Base-by-base conservation (phyloP, 2,329 filamentous ascomycete genomes). In the Fusarium luffae region DNA sequence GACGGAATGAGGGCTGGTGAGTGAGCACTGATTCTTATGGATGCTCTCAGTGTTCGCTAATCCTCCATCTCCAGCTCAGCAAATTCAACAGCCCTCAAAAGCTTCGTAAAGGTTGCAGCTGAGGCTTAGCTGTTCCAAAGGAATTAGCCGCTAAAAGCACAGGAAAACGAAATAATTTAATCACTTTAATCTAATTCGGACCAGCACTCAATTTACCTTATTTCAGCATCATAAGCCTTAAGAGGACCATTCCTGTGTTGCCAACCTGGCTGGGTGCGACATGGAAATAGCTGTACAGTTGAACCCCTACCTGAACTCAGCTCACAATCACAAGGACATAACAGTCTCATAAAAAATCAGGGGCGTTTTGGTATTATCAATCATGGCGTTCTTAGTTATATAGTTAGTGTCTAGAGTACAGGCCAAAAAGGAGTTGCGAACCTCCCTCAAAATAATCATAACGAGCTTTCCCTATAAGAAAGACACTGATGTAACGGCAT, bases 321-420 rank as follows among this genome's bases (percentile, higher is more conserved):
- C 11, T 50, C 30, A 9, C 32, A n/a, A 14, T 51, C 9, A 16
- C 12, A 14, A 9, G 4, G 23, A 21, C 25, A 19, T 9, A n/a
- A 12, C 21, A 52, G 8, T n/a, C 6, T 52, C 34, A 41, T 9
- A 1, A 9, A 14, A 13, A 28, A 21, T 19, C 32, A 8, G 49
- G 48, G 23, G 32, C 49, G 49, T 51, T 52, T 41, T 52, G 23
- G 49, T 52, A 42, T 52, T 70, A 55, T 59, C 40, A 69, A 64
- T 64, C 49, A 55, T 61, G 49, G 58, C 55, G 54, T 66, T 59
- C 56, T 70, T 52, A 40, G 63, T 52, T 52, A 34, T 73, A 74
- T 69, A 66, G 18, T 37, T 71, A 67, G 47, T 51, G 63, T 74
- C 72, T 73, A 74, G 60, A 74, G 51, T 75, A 74, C 72, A 74